Conservation (phyloP, 2,329 filamentous ascomycete genomes). For the Cercospora sesami region DNA sequence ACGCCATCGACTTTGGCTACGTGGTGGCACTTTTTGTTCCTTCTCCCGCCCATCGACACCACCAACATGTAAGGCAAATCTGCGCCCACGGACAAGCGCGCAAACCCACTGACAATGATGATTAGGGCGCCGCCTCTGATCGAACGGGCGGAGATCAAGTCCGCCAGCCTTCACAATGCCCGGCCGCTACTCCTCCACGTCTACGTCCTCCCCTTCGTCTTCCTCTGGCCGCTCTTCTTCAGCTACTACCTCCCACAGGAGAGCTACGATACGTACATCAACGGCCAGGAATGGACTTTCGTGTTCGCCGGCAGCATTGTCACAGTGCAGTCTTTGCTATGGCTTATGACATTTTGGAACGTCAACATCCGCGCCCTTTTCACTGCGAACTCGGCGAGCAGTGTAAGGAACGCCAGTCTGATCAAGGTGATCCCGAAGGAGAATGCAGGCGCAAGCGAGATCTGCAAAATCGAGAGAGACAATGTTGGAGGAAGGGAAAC, state of each 20-base stretch:
- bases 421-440: constrained; percentile 91
- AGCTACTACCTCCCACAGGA: constrained; percentile 80
- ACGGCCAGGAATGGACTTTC: constrained; percentile 96
- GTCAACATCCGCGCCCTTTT: constrained; percentile 81
- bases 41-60: constrained; percentile 4
- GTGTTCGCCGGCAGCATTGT: constrained; percentile 88
- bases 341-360: constrained; percentile 98
- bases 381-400: constrained; percentile 70
- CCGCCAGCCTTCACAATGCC: constrained; percentile 83
- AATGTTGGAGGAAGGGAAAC: constrained; percentile 73
- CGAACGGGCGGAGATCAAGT: constrained; percentile 85
- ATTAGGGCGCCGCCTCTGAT: constrained; percentile 58
- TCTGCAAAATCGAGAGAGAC: constrained; percentile 78
- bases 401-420: constrained; percentile 71
- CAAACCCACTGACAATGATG: constrained; percentile 9
- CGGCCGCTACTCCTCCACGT: constrained; percentile 77
- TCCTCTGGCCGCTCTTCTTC: constrained; percentile 90
- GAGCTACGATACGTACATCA: constrained; percentile 86
- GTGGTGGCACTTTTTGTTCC: constrained; percentile 4
- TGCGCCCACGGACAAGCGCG: not conserved
- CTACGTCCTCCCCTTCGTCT: constrained; percentile 89
- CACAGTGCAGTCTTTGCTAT: constrained; percentile 82
- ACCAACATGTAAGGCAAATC: constrained; percentile 14
- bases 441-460: constrained; percentile 86
- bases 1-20: constrained; percentile 3